A percentile compares a stretch with the other conserved stretches of the same genome.
phyloP scores from a whole-genome alignment of 169 alveolate genomes.

The Cryptosporidium meleagridis region DNA sequence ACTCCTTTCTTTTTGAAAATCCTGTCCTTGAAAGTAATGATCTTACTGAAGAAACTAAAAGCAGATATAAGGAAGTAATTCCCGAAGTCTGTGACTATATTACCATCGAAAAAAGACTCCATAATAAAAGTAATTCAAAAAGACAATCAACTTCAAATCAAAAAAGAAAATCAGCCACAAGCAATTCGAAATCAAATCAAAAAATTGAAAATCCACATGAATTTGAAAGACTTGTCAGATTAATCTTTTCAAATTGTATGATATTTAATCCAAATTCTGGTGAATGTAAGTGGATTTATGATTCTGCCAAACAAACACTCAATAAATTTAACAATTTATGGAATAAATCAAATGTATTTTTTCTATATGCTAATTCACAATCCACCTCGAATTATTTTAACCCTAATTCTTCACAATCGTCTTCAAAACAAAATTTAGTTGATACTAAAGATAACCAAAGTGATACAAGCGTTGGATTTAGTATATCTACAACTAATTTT shows the following conservation, averaged over 20 bases:
- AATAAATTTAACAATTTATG: constrained; percentile 44
- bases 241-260: constrained; percentile 66
- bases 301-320: constrained; percentile 61
- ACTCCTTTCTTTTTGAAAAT: constrained; percentile 54
- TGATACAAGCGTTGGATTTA: constrained; percentile 4
- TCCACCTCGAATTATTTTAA: background rate
- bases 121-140: background rate
- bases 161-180: background rate
- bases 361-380: background rate
- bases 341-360: constrained; percentile 48
- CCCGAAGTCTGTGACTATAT: constrained; percentile 34
- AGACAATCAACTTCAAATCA: background rate
- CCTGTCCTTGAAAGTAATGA: constrained; percentile 73
- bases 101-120: constrained; percentile 43
- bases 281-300: constrained; percentile 69
- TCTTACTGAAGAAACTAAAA: constrained; percentile 48
- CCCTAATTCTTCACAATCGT: too few relatives aligned
- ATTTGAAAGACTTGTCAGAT: constrained; percentile 43
- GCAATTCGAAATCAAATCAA: background rate
- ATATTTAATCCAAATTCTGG: constrained; percentile 57
- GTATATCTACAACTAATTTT: background rate
- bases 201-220: constrained; percentile 47
- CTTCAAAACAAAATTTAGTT: background rate
- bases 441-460: constrained; percentile 3
- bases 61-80: constrained; percentile 33